Conservation (phyloP, 2,329 filamentous ascomycete species). For the Neofusicoccum sp. region DNA sequence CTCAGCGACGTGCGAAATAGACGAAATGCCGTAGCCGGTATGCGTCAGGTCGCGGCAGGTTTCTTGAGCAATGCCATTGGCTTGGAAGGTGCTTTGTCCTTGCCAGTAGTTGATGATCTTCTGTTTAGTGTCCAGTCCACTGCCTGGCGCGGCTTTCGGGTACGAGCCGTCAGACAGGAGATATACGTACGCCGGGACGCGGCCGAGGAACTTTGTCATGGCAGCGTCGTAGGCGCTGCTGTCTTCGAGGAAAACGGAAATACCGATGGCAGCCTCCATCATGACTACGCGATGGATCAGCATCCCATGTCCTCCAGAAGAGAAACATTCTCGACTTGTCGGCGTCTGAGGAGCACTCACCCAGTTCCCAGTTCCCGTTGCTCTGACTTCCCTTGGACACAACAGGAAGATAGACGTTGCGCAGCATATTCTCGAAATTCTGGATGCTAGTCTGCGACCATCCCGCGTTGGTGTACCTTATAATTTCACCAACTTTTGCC, state of each 20-base stretch:
- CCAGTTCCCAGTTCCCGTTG: background rate
- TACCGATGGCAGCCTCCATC: background rate
- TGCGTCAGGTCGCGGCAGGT: background rate
- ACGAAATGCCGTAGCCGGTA: background rate
- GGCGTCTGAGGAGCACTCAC: background rate
- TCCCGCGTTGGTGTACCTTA: background rate
- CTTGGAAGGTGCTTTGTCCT: background rate
- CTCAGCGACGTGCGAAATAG: background rate
- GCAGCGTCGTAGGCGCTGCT: background rate
- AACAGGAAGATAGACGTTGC: background rate
- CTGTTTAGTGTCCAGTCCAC: background rate
- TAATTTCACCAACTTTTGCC: background rate
- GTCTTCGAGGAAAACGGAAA: background rate
- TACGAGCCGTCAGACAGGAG: background rate
- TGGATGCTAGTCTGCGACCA: background rate
- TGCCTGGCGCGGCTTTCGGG: background rate
- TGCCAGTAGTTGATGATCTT: background rate
- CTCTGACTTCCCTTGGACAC: background rate
- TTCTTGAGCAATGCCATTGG: background rate
- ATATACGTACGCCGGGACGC: background rate
- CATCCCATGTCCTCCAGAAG: background rate
- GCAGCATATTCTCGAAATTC: background rate
- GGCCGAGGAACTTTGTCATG: background rate
- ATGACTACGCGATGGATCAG: background rate
- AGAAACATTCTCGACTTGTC: no score